These are phyloP conservation scores for Diphasiastrum complanatum DNA, from an alignment of 83 land plant genomes.

Conservation along the genomic window DNA sequence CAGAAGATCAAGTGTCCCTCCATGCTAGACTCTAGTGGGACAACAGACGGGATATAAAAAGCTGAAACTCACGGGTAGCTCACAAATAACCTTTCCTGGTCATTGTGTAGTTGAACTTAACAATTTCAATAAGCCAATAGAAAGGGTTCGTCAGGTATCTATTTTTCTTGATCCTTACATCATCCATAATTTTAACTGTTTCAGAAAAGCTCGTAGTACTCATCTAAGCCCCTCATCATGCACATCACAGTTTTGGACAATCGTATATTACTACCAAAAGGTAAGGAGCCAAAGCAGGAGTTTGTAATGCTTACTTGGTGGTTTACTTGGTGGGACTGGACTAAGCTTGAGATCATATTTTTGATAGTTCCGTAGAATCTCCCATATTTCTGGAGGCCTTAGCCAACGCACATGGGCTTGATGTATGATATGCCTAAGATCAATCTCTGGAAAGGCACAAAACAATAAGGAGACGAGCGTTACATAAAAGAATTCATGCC, in stretches of 20 bases:
- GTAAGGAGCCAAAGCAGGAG: background rate
- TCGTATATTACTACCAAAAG: background rate
- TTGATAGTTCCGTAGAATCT: no score
- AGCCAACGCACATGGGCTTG: no score
- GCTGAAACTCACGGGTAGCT: background rate
- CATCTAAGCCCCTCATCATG: background rate
- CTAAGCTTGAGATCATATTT: background rate
- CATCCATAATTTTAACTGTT: background rate
- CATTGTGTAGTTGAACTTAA: background rate
- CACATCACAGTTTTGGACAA: background rate
- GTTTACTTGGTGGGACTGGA: background rate
- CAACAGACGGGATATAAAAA: background rate
- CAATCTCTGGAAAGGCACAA: no score
- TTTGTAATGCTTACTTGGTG: background rate
- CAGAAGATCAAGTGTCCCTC: background rate
- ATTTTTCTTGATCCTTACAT: background rate
- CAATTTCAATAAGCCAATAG: background rate
- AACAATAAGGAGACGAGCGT: no score
- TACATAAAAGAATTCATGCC: no score
- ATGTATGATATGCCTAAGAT: no score
- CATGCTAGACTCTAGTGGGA: background rate
- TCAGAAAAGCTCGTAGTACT: background rate
- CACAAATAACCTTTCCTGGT: background rate
- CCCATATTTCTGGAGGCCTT: no score
- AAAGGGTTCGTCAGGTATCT: background rate